These are phyloP conservation scores for Calocera cornea DNA, from an alignment of 768 basidiomycete genomes.

Conservation along the genomic window DNA sequence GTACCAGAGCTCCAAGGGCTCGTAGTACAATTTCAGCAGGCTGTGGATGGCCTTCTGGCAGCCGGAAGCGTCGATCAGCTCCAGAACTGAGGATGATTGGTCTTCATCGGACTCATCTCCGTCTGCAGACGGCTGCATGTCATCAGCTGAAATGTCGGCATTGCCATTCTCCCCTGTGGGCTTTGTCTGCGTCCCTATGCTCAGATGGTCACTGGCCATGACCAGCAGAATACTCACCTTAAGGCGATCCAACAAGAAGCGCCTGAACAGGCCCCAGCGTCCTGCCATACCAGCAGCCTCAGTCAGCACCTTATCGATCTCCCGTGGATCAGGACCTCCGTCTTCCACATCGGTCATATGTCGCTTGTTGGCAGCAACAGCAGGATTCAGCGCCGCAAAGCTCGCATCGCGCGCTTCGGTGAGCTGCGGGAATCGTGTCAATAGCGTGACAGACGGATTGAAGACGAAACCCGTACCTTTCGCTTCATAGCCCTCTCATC, in stretches of 20 bases:
- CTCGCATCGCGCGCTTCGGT: not conserved
- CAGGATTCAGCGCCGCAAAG: not conserved
- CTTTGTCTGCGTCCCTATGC: not conserved
- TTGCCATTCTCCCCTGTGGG: conserved; percentile 10
- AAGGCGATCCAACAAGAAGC: conserved; percentile 67
- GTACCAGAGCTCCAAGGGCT: conserved; percentile 89
- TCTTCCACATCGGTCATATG: conserved; percentile 22
- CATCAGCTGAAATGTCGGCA: not conserved
- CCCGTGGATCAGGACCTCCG: conserved; percentile 61
- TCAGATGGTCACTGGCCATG: not conserved
- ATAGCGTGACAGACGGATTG: not conserved
- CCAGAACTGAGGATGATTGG: not conserved
- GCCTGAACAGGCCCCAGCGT: conserved; percentile 80
- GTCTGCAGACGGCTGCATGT: not conserved
- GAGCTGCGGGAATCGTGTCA: not conserved
- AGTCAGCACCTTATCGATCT: conserved; percentile 79
- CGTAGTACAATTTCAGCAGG: conserved; percentile 60
- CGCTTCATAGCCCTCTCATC: conserved; percentile 76
- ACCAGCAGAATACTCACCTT: conserved; percentile 32
- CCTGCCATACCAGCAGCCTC: conserved; percentile 84
- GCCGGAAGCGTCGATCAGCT: conserved; percentile 17
- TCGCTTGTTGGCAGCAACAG: not conserved
- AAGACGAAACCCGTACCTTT: conserved; percentile 38
- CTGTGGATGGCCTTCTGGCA: conserved; percentile 42
- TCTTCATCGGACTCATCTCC: conserved; percentile 12